Evolutionary conservation across 768 basidiomycete species (phyloP).

Genomic region (Amanita pallidorosea): DNA sequence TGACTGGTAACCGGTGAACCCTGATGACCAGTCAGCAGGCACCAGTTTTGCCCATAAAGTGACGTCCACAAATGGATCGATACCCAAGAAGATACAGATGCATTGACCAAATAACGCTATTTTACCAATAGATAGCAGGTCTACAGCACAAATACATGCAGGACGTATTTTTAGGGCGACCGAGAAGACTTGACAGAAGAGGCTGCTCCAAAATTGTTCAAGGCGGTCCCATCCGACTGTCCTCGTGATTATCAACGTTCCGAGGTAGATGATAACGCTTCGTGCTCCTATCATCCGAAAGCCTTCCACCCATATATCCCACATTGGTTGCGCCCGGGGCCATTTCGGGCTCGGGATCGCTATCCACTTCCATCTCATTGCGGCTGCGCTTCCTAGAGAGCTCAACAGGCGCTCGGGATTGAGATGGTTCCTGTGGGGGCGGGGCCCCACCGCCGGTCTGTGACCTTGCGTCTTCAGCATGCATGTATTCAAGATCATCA

Average conservation of each 20-base stretch:
- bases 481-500: slow-evolving; percentile 42
- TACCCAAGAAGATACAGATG: slow-evolving; percentile 6
- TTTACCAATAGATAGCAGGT: slow-evolving; percentile 14
- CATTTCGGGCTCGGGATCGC: slow-evolving; percentile 37
- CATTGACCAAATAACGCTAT: slow-evolving; percentile 10
- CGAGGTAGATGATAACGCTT: slow-evolving; percentile 47
- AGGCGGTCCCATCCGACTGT: slow-evolving; percentile 12
- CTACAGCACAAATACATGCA: slow-evolving; percentile 14
- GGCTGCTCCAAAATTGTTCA: slow-evolving; percentile 10
- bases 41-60: slow-evolving; percentile 3
- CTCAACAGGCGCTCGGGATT: slow-evolving; percentile 28
- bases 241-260: slow-evolving; percentile 29
- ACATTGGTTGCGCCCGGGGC: slow-evolving; percentile 17
- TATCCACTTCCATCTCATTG: slow-evolving; percentile 57
- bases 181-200: slow-evolving; percentile 8
- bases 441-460: slow-evolving; percentile 12
- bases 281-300: slow-evolving; percentile 38
- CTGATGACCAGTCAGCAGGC: slow-evolving; percentile 3
- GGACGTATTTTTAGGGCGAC: neutral
- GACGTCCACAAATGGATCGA: slow-evolving; percentile 3
- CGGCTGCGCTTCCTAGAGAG: slow-evolving; percentile 43
- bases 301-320: slow-evolving; percentile 13
- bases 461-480: slow-evolving; percentile 38
- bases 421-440: slow-evolving; percentile 26
- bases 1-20: neutral